Evolutionary conservation across 306 rosid genomes (phyloP), one percentile per base, ranked within the genome.

Genomic region (Cicer cuneatum): DNA sequence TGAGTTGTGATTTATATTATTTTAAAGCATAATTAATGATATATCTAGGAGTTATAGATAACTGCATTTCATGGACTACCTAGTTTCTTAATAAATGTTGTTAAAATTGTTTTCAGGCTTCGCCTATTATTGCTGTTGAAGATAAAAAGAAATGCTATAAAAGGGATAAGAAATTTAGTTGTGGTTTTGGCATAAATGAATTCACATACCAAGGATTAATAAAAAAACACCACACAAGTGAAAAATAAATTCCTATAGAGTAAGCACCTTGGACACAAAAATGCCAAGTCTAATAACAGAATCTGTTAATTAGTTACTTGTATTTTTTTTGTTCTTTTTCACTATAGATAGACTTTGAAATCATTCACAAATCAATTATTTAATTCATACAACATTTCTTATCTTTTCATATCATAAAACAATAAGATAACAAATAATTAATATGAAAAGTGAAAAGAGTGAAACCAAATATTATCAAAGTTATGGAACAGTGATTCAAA

Each of bases 401-500:
- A 3, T 5, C 14, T 57, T 4, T 57, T 57, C 4, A 10, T 10
- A 7, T 29, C 33, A 29, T 56, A 56, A 56, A 21, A 10, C 63
- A 21, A 57, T 24, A 57, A 24, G 12, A 24, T 57, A 10, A 11
- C 63, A 57, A 57, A 57, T 37, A 24, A 57, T 15, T 57, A 10
- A 11, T 57, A 57, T 56, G 10, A 56, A 5, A 29, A 21, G 15
- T 10, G 5, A 52, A 13, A 53, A 8, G 5, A 15, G 11, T 14
- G 10, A 53, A 18, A 54, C 1, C 38, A 24, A 59, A 13, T 13
- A 56, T 19, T 14, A 10, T 10, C 7, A 40, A 66, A 52, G 54
- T 89, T 73, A 87, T 13, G 35, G 3, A 29, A 5, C 35, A 29
- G 4, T 29, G 35, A 4, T 29, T 29, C 0, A 29, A 29, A 2